Conservation (phyloP, 2,329 filamentous ascomycete genomes). For the Fonsecaea erecta region DNA sequence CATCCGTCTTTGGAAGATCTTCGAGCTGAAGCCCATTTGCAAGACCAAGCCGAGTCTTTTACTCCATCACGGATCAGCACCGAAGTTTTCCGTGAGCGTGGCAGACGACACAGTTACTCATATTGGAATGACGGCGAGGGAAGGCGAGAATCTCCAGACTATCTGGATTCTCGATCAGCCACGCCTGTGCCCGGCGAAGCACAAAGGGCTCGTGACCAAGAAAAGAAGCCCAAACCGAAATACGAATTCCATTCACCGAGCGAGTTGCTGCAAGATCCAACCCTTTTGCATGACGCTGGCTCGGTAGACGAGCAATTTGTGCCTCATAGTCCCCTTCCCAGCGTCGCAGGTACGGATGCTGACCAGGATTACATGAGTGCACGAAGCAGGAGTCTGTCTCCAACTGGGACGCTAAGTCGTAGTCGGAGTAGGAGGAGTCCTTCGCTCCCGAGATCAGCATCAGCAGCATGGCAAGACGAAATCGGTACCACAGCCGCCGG, state of each 20-base stretch:
- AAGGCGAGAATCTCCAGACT: slow-evolving; percentile 46
- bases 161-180: slow-evolving; percentile 66
- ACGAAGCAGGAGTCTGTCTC: slow-evolving; percentile 32
- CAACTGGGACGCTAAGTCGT: slow-evolving; percentile 23
- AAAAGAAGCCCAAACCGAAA: slow-evolving; percentile 46
- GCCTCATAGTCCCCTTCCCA: slow-evolving; percentile 34
- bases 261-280: slow-evolving; percentile 50
- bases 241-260: slow-evolving; percentile 55
- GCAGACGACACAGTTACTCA: slow-evolving; percentile 39
- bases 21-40: slow-evolving; percentile 42
- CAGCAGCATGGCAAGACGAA: slow-evolving; percentile 26
- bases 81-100: slow-evolving; percentile 33
- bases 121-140: slow-evolving; percentile 29
- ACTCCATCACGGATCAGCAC: slow-evolving; percentile 27
- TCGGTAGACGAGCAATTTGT: slow-evolving; percentile 26
- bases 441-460: slow-evolving; percentile 28
- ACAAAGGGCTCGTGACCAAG: slow-evolving; percentile 39
- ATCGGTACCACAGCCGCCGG: slow-evolving; percentile 23
- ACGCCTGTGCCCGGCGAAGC: slow-evolving; percentile 69
- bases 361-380: slow-evolving; percentile 38
- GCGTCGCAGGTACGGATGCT: slow-evolving; percentile 33
- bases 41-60: slow-evolving; percentile 35
- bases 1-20: slow-evolving; percentile 53
- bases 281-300: slow-evolving; percentile 36
- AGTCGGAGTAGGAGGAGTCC: slow-evolving; percentile 24